Conservation (phyloP, 768 basidiomycete species). For the Antrodiella citrinella region DNA sequence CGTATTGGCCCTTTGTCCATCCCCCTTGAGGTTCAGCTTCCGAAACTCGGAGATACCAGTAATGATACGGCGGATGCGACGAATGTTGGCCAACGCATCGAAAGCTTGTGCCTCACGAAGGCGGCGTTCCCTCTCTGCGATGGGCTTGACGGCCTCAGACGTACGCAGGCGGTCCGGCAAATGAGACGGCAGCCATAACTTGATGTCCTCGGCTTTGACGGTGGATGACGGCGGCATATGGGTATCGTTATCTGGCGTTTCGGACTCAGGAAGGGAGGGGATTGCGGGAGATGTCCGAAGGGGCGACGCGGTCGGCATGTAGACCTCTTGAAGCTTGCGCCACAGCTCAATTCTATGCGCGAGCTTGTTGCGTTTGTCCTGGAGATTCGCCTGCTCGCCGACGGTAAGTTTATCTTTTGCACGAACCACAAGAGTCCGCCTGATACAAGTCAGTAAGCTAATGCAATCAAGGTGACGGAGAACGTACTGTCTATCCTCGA, state of each 20-base stretch:
- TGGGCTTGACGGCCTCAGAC: not conserved
- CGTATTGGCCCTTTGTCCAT: not conserved
- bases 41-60: slow-evolving; percentile 1
- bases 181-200: not conserved
- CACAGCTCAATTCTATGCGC: slow-evolving; percentile 5
- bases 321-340: slow-evolving; percentile 7
- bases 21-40: not conserved
- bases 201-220: not conserved
- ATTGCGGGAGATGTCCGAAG: not conserved
- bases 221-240: no score
- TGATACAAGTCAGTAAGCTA: no score
- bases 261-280: no score
- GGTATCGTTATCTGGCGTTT: no score
- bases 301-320: slow-evolving; percentile 9
- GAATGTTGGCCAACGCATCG: slow-evolving; percentile 4
- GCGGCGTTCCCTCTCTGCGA: slow-evolving; percentile 2
- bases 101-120: slow-evolving; percentile 5
- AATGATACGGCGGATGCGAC: slow-evolving; percentile 1
- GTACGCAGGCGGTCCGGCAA: not conserved
- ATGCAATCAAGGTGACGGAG: no score
- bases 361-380: slow-evolving; percentile 7
- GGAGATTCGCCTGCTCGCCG: not conserved
- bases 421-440: not conserved
- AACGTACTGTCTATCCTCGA: slow-evolving; percentile 21
- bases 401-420: not conserved